Conservation (phyloP, 345 rosid species). For the Syzygium jambos region DNA sequence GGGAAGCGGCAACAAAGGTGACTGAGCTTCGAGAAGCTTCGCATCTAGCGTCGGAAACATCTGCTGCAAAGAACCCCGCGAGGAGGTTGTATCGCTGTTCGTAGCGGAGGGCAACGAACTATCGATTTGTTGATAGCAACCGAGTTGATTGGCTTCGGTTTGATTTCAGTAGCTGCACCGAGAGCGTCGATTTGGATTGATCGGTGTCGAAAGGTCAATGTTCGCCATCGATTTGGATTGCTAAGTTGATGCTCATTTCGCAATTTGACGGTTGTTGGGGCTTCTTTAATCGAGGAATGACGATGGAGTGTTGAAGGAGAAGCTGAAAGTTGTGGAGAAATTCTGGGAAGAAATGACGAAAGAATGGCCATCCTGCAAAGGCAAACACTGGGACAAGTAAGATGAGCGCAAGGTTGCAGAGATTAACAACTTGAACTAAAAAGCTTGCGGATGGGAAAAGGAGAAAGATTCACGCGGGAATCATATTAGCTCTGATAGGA, state of each 20-base stretch:
- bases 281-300: not conserved
- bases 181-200: not conserved
- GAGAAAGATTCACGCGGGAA: not conserved
- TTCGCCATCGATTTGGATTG: not conserved
- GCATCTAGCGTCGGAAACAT: not conserved
- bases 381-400: not conserved
- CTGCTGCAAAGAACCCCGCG: not conserved
- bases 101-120: rapidly evolving
- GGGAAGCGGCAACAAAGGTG: not conserved
- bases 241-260: not conserved
- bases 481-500: not conserved
- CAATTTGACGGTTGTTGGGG: not conserved
- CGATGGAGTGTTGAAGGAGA: not conserved
- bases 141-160: not conserved
- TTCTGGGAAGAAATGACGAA: not conserved
- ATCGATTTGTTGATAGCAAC: not conserved
- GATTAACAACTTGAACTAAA: not conserved
- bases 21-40: not conserved
- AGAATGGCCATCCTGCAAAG: not conserved
- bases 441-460: not conserved
- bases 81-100: not conserved
- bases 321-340: not conserved
- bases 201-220: not conserved
- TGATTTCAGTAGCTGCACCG: not conserved
- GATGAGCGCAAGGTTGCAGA: not conserved